A percentile compares a stretch with the other conserved stretches of the same genome.
Conservation (phyloP, 139 green algal genomes). For the Chloropicon primus region DNA sequence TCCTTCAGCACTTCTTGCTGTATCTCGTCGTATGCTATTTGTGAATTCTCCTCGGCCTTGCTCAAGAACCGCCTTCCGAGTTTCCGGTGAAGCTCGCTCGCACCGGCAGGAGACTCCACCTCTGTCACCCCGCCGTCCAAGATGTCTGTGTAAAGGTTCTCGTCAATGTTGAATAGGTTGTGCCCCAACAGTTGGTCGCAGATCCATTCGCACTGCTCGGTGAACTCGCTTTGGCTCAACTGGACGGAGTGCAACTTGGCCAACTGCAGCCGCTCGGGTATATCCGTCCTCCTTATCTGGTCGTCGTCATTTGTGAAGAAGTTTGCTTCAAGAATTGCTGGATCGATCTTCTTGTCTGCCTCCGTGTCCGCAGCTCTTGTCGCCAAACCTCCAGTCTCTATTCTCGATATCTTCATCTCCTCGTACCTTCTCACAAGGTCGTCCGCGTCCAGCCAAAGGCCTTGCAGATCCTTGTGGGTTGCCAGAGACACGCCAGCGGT, state of each 20-base stretch:
- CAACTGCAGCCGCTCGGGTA: constrained; percentile 7
- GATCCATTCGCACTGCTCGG: constrained; percentile 43
- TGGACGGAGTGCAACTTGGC: neutral
- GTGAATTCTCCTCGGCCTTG: constrained; percentile 1
- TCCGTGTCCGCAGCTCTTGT: neutral
- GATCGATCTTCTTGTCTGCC: neutral
- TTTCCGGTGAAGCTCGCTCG: constrained; percentile 46
- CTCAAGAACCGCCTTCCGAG: constrained; percentile 30
- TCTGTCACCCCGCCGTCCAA: constrained; percentile 27
- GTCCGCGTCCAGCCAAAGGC: neutral
- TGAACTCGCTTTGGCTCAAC: neutral
- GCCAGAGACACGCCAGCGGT: neutral
- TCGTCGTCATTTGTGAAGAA: constrained; percentile 3
- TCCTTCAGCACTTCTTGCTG: neutral
- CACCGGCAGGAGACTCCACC: constrained; percentile 7
- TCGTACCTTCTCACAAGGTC: neutral
- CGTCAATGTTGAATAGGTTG: neutral
- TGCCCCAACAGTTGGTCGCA: constrained; percentile 22
- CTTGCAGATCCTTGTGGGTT: neutral
- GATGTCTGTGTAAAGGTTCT: constrained; percentile 22
- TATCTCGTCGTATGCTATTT: neutral
- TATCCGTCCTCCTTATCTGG: neutral
- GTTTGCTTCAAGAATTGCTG: neutral
- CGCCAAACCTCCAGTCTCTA: neutral
- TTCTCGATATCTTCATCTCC: neutral